A percentile compares a stretch with the other conserved stretches of the same genome.
phyloP scores from a whole-genome alignment of 805 yeast genomes.

The Starmerella potacharoeniae region DNA sequence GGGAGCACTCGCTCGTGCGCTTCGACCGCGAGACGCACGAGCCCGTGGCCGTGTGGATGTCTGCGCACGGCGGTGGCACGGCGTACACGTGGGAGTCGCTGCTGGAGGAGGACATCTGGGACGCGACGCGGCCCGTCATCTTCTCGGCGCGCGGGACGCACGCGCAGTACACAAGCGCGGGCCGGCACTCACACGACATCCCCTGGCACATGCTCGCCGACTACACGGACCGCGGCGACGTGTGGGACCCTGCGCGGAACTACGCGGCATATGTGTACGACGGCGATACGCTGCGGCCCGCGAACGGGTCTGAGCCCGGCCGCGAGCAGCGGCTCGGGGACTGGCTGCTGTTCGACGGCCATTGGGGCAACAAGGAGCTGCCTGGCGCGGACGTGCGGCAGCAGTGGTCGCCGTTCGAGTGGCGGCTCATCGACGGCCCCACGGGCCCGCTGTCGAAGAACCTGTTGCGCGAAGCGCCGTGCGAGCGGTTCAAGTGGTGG shows the following conservation, averaged over 20 bases:
- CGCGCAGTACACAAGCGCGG: constrained; percentile 92
- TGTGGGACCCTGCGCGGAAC: constrained; percentile 88
- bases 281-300: constrained; percentile 39
- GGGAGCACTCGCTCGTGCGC: constrained; percentile 91
- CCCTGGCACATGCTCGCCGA: constrained; percentile 86
- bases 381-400: constrained; percentile 64
- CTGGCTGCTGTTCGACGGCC: constrained; percentile 75
- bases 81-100: constrained; percentile 70
- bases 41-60: constrained; percentile 87
- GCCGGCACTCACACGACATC: constrained; percentile 89
- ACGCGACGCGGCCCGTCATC: constrained; percentile 52
- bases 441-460: constrained; percentile 78
- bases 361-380: constrained; percentile 82
- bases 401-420: constrained; percentile 75
- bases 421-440: constrained; percentile 89
- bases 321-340: constrained; percentile 47
- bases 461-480: constrained; percentile 54
- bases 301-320: constrained; percentile 34
- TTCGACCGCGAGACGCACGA: constrained; percentile 51
- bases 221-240: constrained; percentile 87
- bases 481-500: constrained; percentile 90
- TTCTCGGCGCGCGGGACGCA: constrained; percentile 94
- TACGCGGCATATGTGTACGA: constrained; percentile 72
- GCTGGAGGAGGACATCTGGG: constrained; percentile 32
- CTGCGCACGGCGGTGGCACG: constrained; percentile 96